Conservation (phyloP, 2,329 filamentous ascomycete genomes). For the Aspergillus phoenicis region DNA sequence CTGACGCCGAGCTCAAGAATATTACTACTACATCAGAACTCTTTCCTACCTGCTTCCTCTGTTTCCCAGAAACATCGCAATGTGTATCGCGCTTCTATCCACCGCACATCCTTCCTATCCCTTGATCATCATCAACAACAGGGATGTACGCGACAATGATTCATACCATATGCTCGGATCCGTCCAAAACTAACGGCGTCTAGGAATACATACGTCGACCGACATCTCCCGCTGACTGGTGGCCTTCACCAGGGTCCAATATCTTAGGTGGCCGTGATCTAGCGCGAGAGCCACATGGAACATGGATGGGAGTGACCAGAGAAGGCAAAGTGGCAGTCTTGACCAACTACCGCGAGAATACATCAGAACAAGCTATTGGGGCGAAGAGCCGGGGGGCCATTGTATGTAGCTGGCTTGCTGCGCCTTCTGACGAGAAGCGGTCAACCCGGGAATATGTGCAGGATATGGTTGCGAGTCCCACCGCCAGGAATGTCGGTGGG, state of each 20-base stretch:
- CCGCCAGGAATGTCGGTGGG: conserved; percentile 61
- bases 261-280: conserved; percentile 65
- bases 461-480: conserved; percentile 57
- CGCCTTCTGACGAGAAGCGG: conserved; percentile 42
- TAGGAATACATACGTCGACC: conserved; percentile 65
- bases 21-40: neutral
- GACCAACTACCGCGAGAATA: conserved; percentile 65
- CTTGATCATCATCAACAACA: conserved; percentile 75
- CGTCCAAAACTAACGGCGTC: conserved; percentile 7
- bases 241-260: conserved; percentile 57
- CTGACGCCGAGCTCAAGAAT: neutral
- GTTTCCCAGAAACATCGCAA: conserved; percentile 32
- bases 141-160: conserved; percentile 58
- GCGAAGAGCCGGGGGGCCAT: conserved; percentile 59
- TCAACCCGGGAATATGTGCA: conserved; percentile 56
- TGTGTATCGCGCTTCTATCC: conserved; percentile 75
- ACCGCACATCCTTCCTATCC: conserved; percentile 75
- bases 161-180: neutral
- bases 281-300: conserved; percentile 61
- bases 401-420: conserved; percentile 61
- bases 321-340: conserved; percentile 64
- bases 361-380: conserved; percentile 50
- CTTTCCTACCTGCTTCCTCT: neutral
- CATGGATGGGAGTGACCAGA: conserved; percentile 65
- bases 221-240: conserved; percentile 62